phyloP scores from a whole-genome alignment of 495 filamentous ascomycete genomes.

The Penicillium robsamsonii region DNA sequence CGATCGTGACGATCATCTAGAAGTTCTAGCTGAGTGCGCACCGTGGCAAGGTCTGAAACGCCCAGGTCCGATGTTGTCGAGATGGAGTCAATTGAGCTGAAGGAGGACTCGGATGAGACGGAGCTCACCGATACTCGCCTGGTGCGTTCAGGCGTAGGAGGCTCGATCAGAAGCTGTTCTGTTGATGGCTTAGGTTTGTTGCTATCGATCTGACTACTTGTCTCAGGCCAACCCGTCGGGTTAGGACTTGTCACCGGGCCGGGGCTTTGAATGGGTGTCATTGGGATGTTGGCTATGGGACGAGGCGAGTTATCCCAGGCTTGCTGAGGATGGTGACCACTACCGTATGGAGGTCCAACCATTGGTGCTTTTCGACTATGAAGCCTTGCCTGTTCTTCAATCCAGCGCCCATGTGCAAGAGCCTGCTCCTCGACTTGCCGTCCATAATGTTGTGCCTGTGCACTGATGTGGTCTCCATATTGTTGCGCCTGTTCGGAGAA shows the following conservation, averaged over 20 bases:
- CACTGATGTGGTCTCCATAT: slow-evolving; percentile 43
- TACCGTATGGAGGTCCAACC: neutral
- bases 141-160: slow-evolving; percentile 17
- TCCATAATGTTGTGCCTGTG: slow-evolving; percentile 42
- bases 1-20: slow-evolving; percentile 43
- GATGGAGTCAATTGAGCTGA: slow-evolving; percentile 44
- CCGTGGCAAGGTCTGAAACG: slow-evolving; percentile 40
- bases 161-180: neutral
- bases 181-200: slow-evolving; percentile 3
- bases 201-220: neutral
- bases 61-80: slow-evolving; percentile 44
- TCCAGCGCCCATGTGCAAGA: slow-evolving; percentile 41
- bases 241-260: slow-evolving; percentile 7
- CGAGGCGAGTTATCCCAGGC: slow-evolving; percentile 9
- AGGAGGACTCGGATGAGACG: slow-evolving; percentile 37
- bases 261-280: neutral
- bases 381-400: slow-evolving; percentile 41
- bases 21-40: slow-evolving; percentile 41
- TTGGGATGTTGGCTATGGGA: neutral
- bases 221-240: neutral
- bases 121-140: slow-evolving; percentile 40
- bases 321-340: slow-evolving; percentile 4
- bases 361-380: slow-evolving; percentile 27
- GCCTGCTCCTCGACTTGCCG: slow-evolving; percentile 44
- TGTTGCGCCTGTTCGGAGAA: slow-evolving; percentile 42